Conservation (phyloP, 768 basidiomycete genomes). For the Kondoa malvinella region DNA sequence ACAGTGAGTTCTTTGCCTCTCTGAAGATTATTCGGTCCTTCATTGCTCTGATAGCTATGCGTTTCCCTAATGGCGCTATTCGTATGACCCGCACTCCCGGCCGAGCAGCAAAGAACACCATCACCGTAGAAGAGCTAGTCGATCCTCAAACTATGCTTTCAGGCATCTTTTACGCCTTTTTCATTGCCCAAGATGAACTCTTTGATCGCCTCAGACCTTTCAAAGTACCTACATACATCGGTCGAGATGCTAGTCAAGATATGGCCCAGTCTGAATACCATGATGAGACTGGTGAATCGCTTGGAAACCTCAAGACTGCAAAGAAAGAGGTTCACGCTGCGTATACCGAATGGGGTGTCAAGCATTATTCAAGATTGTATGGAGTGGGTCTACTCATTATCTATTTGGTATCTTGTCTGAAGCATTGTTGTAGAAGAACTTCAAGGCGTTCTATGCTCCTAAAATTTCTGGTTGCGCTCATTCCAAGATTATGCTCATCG, state of each 20-base stretch:
- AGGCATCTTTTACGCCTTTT: slow-evolving; percentile 1
- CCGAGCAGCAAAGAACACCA: slow-evolving; percentile 4
- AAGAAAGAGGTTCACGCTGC: background rate
- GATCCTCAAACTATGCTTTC: slow-evolving; percentile 1
- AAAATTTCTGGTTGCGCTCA: background rate
- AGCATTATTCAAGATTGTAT: background rate
- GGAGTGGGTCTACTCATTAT: background rate
- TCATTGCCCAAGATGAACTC: slow-evolving; percentile 10
- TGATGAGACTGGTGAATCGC: background rate
- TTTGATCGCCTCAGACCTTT: slow-evolving; percentile 1
- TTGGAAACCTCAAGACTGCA: background rate
- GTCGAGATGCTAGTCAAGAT: background rate
- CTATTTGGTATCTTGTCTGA: background rate
- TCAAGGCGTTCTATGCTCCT: background rate
- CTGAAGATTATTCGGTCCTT: background rate
- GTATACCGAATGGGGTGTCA: background rate
- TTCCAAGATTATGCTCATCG: background rate
- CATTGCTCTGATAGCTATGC: background rate
- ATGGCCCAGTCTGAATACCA: background rate
- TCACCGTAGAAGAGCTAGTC: slow-evolving; percentile 6
- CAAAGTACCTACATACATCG: slow-evolving; percentile 3
- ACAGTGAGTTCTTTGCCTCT: background rate
- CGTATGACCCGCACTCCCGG: slow-evolving; percentile 8
- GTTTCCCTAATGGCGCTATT: background rate
- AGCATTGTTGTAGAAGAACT: background rate